phyloP scores from a whole-genome alignment of 345 rosid genomes.

The Chamaenerion angustifolium region DNA sequence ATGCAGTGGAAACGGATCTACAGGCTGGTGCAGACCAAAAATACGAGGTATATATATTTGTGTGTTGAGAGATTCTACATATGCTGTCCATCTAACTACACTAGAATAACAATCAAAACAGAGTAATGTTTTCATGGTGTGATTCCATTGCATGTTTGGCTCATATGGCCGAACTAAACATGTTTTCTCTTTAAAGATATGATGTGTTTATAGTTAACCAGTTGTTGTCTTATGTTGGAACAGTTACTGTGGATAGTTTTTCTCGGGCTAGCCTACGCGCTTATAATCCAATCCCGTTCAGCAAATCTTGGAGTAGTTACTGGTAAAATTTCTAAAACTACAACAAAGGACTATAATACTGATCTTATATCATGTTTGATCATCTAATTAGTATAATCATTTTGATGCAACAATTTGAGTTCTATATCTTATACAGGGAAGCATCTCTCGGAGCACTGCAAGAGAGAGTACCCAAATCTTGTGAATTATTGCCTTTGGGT shows the following conservation, averaged over 20 bases:
- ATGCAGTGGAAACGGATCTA: conserved; percentile 57
- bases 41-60: conserved; percentile 24
- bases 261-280: conserved; percentile 46
- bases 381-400: not conserved
- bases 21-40: conserved; percentile 53
- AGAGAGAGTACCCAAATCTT: conserved; percentile 41
- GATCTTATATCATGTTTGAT: not conserved
- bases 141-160: too few relatives aligned
- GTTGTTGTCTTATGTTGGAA: not conserved
- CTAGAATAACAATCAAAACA: too few relatives aligned
- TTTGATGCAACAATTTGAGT: not conserved
- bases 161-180: too few relatives aligned
- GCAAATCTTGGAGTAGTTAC: conserved; percentile 70
- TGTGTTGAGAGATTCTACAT: too few relatives aligned
- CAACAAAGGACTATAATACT: not conserved
- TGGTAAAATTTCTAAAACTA: conserved; percentile 15
- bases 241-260: conserved; percentile 59
- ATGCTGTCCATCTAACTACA: too few relatives aligned
- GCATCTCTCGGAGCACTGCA: conserved; percentile 56
- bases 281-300: conserved; percentile 51
- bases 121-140: too few relatives aligned
- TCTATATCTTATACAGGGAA: conserved; percentile 21
- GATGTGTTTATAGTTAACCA: too few relatives aligned
- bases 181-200: not conserved
- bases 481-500: conserved; percentile 50